Evolutionary conservation across 495 filamentous ascomycete genomes (phyloP), one percentile per base, ranked within the genome.

Genomic region (Daldinia concentrica): DNA sequence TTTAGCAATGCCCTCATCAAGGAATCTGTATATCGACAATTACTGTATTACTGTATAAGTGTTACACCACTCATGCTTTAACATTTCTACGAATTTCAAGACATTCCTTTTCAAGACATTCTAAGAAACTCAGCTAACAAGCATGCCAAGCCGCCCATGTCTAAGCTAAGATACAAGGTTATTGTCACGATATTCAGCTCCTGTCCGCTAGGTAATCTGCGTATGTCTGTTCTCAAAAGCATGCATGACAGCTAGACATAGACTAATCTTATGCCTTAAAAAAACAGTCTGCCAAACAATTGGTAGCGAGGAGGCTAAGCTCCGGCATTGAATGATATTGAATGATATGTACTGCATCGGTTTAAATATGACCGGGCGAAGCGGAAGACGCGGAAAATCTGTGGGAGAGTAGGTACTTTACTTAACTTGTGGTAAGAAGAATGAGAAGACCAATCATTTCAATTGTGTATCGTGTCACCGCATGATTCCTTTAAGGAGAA

Each of bases 401-500:
- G 36, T 11, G 30, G 58, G 48, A 62, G 12, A 57, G 4, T 43
- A 58, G 45, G 11, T 34, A 34, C 32, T 12, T 12, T 3, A 12
- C 32, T 34, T 34, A 12, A 14, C 34, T 4, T 14, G 34, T 14
- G 3, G 11, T 36, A 22, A 48, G 43, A 48, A 48, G 32, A 62
- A 17, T 64, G 17, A 5, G 5, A 29, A 17, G 34, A 36, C 69
- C 69, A 72, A 72, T 72, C 64, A 64, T 2, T 39, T 58, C 19
- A 24, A 15, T 43, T 12, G 34, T 19, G 26, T 55, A 58, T 66
- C 59, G 69, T 72, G 69, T 67, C 69, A 68, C 45, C 22, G 22
- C 59, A 62, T 68, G 63, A 60, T 72, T 67, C 59, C 69, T 68
- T 51, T 55, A 34, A 19, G 30, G 30, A 29, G 2, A 55, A 60